These are phyloP conservation scores for Oryza brachyantha DNA, from an alignment of 176 grass and related monocot genomes.

Conservation along the genomic window DNA sequence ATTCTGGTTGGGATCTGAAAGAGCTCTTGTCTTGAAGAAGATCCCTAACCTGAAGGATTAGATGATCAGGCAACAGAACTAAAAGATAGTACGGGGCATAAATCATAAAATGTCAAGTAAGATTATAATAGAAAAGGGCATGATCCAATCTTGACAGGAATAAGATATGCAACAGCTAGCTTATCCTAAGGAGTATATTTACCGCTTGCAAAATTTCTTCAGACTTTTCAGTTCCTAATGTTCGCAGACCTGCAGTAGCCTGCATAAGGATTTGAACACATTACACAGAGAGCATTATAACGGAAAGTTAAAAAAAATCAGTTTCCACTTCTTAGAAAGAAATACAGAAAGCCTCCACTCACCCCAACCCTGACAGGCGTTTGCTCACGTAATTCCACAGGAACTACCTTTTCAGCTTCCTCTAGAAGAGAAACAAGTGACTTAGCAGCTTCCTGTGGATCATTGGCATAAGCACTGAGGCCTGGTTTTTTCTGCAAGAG, in stretches of 20 bases:
- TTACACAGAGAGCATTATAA: constrained; percentile 14
- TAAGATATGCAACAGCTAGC: constrained; percentile 12
- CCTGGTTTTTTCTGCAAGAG: constrained; percentile 70
- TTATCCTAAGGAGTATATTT: constrained; percentile 39
- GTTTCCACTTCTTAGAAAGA: not conserved
- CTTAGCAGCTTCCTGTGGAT: constrained; percentile 83
- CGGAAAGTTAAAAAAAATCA: constrained; percentile 11
- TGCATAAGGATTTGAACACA: constrained; percentile 38
- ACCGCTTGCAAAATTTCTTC: constrained; percentile 96
- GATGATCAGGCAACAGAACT: not conserved
- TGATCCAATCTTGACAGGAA: constrained; percentile 24
- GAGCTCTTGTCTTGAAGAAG: constrained; percentile 83
- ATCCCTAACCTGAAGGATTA: constrained; percentile 73
- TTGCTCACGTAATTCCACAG: constrained; percentile 56
- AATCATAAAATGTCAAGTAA: constrained; percentile 18
- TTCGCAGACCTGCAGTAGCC: constrained; percentile 96
- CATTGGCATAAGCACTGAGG: constrained; percentile 68
- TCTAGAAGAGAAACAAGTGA: constrained; percentile 84
- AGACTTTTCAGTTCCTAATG: constrained; percentile 74
- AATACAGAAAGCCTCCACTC: constrained; percentile 32
- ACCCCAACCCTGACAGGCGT: constrained; percentile 98
- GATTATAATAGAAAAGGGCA: constrained; percentile 6
- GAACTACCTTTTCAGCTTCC: constrained; percentile 78
- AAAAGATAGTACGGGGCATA: not conserved
- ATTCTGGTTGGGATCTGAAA: constrained; percentile 81